Evolutionary conservation across 106 monocot species (phyloP).

Genomic region (Triglochin maritima): DNA sequence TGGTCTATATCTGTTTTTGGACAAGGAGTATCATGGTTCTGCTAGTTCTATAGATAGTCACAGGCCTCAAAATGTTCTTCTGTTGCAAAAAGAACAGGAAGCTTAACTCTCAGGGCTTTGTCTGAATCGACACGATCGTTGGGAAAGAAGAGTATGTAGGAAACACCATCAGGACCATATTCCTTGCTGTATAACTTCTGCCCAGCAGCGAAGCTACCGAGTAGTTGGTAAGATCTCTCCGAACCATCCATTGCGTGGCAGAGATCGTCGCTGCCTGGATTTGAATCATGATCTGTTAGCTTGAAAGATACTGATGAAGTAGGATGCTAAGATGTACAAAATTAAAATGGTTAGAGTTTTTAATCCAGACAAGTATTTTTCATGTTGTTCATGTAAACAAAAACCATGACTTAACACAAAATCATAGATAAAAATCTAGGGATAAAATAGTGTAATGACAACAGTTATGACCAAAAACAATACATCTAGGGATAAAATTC

Average conservation of each 20-base stretch:
- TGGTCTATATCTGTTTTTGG: neutral
- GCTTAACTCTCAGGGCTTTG: conserved; percentile 31
- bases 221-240: conserved; percentile 58
- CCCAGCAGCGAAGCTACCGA: conserved; percentile 74
- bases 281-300: neutral
- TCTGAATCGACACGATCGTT: conserved; percentile 3
- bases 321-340: too few species aligned
- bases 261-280: conserved; percentile 55
- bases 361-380: too few species aligned
- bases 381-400: too few species aligned
- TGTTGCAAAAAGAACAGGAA: conserved; percentile 47
- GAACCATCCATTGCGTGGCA: conserved; percentile 78
- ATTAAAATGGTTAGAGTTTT: too few species aligned
- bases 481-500: too few species aligned
- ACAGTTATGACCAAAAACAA: too few species aligned
- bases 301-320: too few species aligned
- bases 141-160: conserved; percentile 37
- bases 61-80: conserved; percentile 38
- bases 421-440: too few species aligned
- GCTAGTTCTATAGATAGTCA: neutral
- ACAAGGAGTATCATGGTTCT: neutral
- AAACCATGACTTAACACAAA: too few species aligned
- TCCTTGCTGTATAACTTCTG: conserved; percentile 45
- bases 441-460: too few species aligned
- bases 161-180: conserved; percentile 17